A percentile compares a stretch with the other conserved stretches of the same genome.
These are phyloP conservation scores for Artemisia argyi DNA, from an alignment of 129 eudicot genomes.

Conservation along the genomic window DNA sequence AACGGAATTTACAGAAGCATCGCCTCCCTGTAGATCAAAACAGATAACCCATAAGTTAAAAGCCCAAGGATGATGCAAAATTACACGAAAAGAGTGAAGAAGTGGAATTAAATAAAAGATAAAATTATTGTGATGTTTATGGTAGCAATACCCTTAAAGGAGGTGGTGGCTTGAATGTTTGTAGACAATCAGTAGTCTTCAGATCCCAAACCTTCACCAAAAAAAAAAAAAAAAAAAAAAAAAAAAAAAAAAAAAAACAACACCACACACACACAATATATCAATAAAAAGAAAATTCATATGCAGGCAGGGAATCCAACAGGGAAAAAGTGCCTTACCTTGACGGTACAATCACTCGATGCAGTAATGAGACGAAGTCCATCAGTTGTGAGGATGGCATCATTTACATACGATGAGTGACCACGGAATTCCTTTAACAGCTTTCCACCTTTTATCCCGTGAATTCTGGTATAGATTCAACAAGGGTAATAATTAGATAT, in stretches of 20 bases:
- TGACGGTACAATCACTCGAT: constrained; percentile 96
- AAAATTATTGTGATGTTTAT: neutral
- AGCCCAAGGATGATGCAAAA: neutral
- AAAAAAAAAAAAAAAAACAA: no score
- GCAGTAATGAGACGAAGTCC: constrained; percentile 89
- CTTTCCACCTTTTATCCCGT: constrained; percentile 91
- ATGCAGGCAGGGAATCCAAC: constrained; percentile 11
- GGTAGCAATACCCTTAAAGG: constrained; percentile 64
- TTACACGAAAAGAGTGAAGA: neutral
- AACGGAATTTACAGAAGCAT: constrained; percentile 90
- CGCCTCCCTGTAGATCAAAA: constrained; percentile 72
- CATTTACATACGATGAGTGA: constrained; percentile 89
- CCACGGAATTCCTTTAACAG: constrained; percentile 97
- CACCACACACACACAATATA: neutral
- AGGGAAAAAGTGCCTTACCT: constrained; percentile 45
- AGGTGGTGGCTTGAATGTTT: constrained; percentile 96
- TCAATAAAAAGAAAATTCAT: constrained; percentile 14
- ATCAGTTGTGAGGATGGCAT: constrained; percentile 88
- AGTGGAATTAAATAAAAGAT: neutral
- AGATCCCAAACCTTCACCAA: constrained; percentile 81
- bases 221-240: no score
- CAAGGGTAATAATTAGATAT: neutral
- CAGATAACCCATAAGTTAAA: no score
- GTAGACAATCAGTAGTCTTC: constrained; percentile 85
- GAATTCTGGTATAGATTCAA: constrained; percentile 49